A percentile compares a stretch with the other conserved stretches of the same genome.
Evolutionary conservation across 345 rosid species (phyloP).

Genomic region (Eucalyptus decipiens): DNA sequence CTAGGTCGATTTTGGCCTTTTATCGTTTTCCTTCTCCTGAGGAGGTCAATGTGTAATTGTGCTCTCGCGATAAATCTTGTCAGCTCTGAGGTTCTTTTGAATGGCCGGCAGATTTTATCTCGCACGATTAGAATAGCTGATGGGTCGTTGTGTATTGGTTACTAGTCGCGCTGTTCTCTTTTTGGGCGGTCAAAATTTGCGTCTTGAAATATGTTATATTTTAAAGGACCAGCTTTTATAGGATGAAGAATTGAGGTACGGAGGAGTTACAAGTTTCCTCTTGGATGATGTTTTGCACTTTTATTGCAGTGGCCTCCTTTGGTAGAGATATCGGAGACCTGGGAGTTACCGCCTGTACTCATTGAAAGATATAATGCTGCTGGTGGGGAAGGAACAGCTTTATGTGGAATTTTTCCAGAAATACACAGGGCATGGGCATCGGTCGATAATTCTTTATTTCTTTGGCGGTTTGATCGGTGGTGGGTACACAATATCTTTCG

Average conservation of each 20-base stretch:
- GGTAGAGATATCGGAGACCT: slow-evolving; percentile 64
- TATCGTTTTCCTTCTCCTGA: background rate
- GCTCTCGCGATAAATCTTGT: background rate
- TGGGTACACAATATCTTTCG: slow-evolving; percentile 6
- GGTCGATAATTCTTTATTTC: slow-evolving; percentile 77
- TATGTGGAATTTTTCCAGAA: slow-evolving; percentile 94
- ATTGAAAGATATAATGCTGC: slow-evolving; percentile 85
- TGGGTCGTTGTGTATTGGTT: background rate
- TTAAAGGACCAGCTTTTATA: background rate
- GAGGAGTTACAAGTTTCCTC: background rate
- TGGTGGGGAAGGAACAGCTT: slow-evolving; percentile 95
- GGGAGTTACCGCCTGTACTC: slow-evolving; percentile 82
- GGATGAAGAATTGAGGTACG: background rate
- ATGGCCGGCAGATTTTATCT: background rate
- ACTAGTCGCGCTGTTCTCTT: background rate
- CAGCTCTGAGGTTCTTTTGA: background rate
- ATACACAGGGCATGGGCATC: slow-evolving; percentile 97
- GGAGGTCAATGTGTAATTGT: background rate
- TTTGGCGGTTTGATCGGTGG: slow-evolving; percentile 98
- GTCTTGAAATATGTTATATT: background rate
- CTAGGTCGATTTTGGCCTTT: background rate
- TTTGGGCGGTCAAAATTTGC: background rate
- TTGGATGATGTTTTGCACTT: background rate
- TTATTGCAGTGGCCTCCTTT: slow-evolving; percentile 87
- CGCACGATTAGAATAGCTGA: background rate